Conservation (phyloP, 257 asterid species). For the Ballota nigra region DNA sequence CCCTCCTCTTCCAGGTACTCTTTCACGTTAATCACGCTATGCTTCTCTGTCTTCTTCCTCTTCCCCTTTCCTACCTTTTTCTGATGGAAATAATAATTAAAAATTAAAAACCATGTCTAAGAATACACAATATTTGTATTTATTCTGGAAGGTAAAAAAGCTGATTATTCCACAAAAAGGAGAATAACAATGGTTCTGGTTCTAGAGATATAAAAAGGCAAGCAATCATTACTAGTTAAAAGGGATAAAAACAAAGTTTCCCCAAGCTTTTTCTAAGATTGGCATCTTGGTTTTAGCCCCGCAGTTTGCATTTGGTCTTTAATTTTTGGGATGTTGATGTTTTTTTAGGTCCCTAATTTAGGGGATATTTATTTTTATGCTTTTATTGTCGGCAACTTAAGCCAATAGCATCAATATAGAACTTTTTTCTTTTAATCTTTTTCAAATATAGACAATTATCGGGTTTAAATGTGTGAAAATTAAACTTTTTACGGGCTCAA, state of each 20-base stretch:
- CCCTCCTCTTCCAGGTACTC: background rate
- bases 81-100: background rate
- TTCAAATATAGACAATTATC: too few species aligned
- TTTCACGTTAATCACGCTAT: constrained; percentile 35
- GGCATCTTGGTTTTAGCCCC: background rate
- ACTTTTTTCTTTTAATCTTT: too few species aligned
- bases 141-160: background rate
- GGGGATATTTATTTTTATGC: too few species aligned
- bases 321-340: background rate
- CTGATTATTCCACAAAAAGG: background rate
- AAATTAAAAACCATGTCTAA: background rate
- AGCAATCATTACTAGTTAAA: background rate
- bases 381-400: too few species aligned
- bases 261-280: background rate
- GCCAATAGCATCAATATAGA: too few species aligned
- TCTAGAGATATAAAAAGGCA: background rate
- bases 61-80: background rate
- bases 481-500: too few species aligned
- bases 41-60: constrained; percentile 24
- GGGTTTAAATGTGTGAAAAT: too few species aligned
- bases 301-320: background rate
- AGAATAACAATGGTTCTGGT: background rate
- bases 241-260: background rate
- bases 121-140: constrained; percentile 9
- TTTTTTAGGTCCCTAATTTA: too few species aligned